Evolutionary conservation across 768 basidiomycete genomes (phyloP).

Genomic region (Calocera cornea): DNA sequence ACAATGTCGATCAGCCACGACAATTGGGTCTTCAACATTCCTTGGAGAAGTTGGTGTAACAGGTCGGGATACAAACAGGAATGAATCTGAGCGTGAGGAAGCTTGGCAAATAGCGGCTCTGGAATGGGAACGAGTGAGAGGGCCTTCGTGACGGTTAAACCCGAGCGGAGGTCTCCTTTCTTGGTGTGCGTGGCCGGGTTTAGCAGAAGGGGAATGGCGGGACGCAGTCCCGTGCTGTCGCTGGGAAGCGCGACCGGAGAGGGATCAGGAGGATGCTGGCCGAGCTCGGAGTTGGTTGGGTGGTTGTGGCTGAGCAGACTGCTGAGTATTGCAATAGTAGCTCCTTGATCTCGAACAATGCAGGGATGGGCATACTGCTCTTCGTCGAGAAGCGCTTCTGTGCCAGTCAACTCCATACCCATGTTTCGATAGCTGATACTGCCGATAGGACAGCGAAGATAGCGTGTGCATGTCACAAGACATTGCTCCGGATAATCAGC

Average conservation of each 20-base stretch:
- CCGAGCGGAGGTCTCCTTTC: not conserved
- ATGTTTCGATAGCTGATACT: not conserved
- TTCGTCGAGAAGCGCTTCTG: conserved; percentile 15
- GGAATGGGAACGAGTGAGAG: conserved; percentile 4
- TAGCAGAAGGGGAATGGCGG: not conserved
- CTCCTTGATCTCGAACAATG: not conserved
- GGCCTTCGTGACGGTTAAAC: not conserved
- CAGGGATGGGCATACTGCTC: conserved; percentile 3
- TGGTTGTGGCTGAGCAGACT: not conserved
- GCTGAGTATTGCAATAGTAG: not conserved
- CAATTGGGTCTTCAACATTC: conserved; percentile 18
- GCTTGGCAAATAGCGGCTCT: conserved; percentile 21
- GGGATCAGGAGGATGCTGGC: too few relatives aligned
- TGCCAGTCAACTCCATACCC: not conserved
- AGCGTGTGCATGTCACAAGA: conserved; percentile 7
- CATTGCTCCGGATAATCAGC: conserved; percentile 15
- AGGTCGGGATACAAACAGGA: conserved; percentile 23
- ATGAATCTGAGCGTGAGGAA: conserved; percentile 23
- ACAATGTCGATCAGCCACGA: not conserved
- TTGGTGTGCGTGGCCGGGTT: not conserved
- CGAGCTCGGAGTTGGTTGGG: too few relatives aligned
- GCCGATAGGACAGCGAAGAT: conserved; percentile 11
- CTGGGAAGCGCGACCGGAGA: too few relatives aligned
- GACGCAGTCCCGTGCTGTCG: too few relatives aligned
- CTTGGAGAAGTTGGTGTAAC: conserved; percentile 28